Conservation (phyloP, 2,329 filamentous ascomycete genomes). For the Fusarium chlamydosporum region DNA sequence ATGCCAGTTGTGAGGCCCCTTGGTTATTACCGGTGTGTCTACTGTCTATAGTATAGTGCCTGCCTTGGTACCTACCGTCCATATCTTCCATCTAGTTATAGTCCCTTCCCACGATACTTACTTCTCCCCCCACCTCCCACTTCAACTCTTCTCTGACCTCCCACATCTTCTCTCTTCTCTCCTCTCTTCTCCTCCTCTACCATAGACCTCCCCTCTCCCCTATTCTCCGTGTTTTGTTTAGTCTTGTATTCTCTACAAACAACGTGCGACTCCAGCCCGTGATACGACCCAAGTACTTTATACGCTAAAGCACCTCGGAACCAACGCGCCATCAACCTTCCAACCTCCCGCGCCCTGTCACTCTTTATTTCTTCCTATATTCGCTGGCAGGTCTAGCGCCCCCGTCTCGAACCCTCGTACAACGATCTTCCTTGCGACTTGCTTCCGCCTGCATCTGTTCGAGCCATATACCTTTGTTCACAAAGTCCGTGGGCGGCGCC, state of each 20-base stretch:
- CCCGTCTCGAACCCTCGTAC: constrained; percentile 26
- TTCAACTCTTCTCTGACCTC: constrained; percentile 32
- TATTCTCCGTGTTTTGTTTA: constrained; percentile 27
- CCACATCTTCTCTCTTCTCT: constrained; percentile 33
- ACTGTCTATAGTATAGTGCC: constrained; percentile 1
- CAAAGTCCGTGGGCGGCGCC: constrained; percentile 46
- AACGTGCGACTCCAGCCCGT: constrained; percentile 42
- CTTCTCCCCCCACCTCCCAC: constrained; percentile 39
- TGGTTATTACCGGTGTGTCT: constrained; percentile 27
- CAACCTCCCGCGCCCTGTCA: constrained; percentile 37
- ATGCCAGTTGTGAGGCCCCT: constrained; percentile 44
- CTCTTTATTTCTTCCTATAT: constrained; percentile 37
- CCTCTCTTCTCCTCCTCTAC: constrained; percentile 30
- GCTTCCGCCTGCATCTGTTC: constrained; percentile 15
- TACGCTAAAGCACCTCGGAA: constrained; percentile 30
- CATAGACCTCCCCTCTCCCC: constrained; percentile 27
- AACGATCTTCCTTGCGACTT: constrained; percentile 27
- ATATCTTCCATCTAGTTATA: constrained; percentile 32
- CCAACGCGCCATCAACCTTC: constrained; percentile 36
- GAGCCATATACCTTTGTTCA: constrained; percentile 35
- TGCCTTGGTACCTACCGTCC: constrained; percentile 27
- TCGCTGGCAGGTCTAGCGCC: constrained; percentile 44
- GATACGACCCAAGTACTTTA: constrained; percentile 36
- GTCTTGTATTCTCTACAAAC: constrained; percentile 26
- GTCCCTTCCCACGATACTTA: constrained; percentile 33